phyloP scores from a whole-genome alignment of 345 rosid species.

The Laguncularia racemosa region DNA sequence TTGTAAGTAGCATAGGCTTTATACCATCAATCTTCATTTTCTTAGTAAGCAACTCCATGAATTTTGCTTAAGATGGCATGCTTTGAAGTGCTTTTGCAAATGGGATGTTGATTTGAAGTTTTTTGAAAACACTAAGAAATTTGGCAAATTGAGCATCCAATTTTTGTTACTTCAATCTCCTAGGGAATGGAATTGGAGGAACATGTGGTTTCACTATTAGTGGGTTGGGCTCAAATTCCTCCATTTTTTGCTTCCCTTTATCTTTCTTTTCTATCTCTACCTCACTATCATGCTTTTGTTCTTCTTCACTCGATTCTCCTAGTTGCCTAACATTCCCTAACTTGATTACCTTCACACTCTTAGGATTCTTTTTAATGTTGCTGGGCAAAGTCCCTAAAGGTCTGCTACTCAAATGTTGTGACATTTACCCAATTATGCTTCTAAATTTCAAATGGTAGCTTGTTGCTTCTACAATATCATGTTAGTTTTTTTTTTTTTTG shows the following conservation, averaged over 20 bases:
- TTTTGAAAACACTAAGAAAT: not conserved
- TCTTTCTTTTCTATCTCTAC: not conserved
- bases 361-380: not conserved
- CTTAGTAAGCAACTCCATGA: not conserved
- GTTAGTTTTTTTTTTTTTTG: too few relatives aligned
- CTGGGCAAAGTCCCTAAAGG: not conserved
- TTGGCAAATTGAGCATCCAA: not conserved
- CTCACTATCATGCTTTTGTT: not conserved
- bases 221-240: not conserved
- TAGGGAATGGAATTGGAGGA: not conserved
- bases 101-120: not conserved
- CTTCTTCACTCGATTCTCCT: not conserved
- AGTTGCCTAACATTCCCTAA: not conserved
- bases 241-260: not conserved
- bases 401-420: not conserved
- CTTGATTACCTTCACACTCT: not conserved
- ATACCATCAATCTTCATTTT: not conserved
- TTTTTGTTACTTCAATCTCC: not conserved
- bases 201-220: not conserved
- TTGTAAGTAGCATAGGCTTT: not conserved
- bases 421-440: too few relatives aligned
- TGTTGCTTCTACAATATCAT: too few relatives aligned
- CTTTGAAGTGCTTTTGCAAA: not conserved
- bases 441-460: too few relatives aligned
- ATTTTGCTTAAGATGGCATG: not conserved